Base-by-base conservation (phyloP, 2,329 filamentous ascomycete genomes). In the Clonostachys chloroleuca region DNA sequence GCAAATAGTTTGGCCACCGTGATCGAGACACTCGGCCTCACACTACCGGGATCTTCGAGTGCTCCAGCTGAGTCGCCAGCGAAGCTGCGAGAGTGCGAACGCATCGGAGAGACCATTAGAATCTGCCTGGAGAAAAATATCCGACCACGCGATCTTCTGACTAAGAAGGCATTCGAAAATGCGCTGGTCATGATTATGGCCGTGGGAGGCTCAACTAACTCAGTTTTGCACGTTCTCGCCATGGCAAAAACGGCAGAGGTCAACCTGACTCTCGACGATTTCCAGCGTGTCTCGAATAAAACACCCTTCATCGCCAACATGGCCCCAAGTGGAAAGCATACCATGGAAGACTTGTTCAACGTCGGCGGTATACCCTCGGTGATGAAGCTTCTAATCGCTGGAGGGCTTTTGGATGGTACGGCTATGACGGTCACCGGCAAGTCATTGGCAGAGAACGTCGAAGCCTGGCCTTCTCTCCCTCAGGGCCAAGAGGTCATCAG, bases 1-100 rank as follows among this genome's bases (percentile, higher is more conserved):
- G 91, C 91, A 53, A 95, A 95, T 69, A 95, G 90, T 20, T 92
- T 96, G 89, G 88, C 89, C 5, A 92, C 88, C 0, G 89, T 88
- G 13, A 90, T 95, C 53, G 90, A 96, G 71, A 89, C 88, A 39
- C 90, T 96, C 78, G 91, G 91, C 30, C 85, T 92, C 78, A 88
- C 84, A 0, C 75, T 95, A 8, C 89, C 91, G 0, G 90, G 90
- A 2, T 94, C 89, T 0, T 92, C 89, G 0, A 92, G 87, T 1
- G 94, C 83, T 46, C 90, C 90, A 2, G 91, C 91, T 2, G 78
- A 81, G 16, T 89, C 85, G 4, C 89, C 90, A 0, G 83, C 89
- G 42, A 96, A 96, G 70, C 83, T 86, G 68, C 84, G 90, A 36
- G 91, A 96, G 70, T 95, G 91, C 64, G 82, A 87, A 60, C 88